phyloP scores from a whole-genome alignment of 169 alveolate genomes.

The Plasmodium fragile region DNA sequence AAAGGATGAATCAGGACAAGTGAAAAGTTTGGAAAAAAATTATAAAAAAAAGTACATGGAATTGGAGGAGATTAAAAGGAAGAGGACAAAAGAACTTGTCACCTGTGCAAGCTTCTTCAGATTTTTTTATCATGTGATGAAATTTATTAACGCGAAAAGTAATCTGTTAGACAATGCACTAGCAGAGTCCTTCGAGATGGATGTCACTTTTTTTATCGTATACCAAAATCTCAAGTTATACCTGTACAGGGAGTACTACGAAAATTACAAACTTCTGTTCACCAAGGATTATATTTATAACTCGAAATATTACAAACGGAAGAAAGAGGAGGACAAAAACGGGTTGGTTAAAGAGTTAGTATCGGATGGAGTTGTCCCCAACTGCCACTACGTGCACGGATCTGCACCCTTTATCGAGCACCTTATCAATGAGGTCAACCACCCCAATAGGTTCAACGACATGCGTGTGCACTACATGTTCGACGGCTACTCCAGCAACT shows the following conservation, averaged over 20 bases:
- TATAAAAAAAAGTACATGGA: background rate
- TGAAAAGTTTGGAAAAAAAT: background rate
- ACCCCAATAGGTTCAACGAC: constrained; percentile 2
- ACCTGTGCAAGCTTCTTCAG: constrained; percentile 7
- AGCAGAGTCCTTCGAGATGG: constrained; percentile 17
- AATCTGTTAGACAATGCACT: constrained; percentile 30
- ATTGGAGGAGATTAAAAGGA: constrained; percentile 5
- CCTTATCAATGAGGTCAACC: background rate
- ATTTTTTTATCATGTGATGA: constrained; percentile 18
- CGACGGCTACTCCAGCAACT: constrained; percentile 73
- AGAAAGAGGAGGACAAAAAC: constrained; percentile 7
- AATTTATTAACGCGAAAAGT: constrained; percentile 15
- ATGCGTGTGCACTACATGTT: constrained; percentile 19
- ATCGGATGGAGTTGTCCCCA: background rate
- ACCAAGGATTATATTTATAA: constrained; percentile 56
- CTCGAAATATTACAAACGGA: constrained; percentile 26
- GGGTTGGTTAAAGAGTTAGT: background rate
- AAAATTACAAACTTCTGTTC: constrained; percentile 27
- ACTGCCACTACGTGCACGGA: background rate
- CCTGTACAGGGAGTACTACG: constrained; percentile 59
- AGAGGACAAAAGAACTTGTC: constrained; percentile 22
- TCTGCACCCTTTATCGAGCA: background rate
- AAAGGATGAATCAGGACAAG: background rate
- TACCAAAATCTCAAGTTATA: constrained; percentile 66
- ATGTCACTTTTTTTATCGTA: constrained; percentile 14